A percentile compares a stretch with the other conserved stretches of the same genome.
Evolutionary conservation across 164 flowering plant genomes (phyloP).

Genomic region (Vitis amurensis): DNA sequence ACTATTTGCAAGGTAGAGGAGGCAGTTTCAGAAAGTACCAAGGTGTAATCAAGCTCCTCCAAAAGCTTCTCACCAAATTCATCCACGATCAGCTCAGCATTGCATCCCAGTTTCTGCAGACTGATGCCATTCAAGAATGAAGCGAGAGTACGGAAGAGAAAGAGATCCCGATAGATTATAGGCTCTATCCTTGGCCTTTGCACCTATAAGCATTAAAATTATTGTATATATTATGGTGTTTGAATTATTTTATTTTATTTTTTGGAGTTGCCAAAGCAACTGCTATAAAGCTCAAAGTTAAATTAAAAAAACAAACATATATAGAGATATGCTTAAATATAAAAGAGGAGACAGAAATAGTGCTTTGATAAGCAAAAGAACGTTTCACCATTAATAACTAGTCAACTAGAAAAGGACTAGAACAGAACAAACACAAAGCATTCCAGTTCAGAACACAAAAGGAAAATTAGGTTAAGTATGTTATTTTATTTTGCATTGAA

Average conservation of each 20-base stretch:
- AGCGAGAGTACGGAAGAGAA: slow-evolving; percentile 91
- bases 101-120: slow-evolving; percentile 93
- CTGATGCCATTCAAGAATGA: slow-evolving; percentile 96
- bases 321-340: too few relatives aligned
- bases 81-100: slow-evolving; percentile 98
- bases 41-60: slow-evolving; percentile 97
- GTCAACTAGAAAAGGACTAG: too few relatives aligned
- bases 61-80: slow-evolving; percentile 98
- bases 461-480: too few relatives aligned
- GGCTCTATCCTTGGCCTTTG: slow-evolving; percentile 96
- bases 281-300: neutral
- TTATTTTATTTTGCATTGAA: too few relatives aligned
- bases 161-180: slow-evolving; percentile 91
- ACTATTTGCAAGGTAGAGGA: neutral
- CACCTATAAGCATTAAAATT: slow-evolving; percentile 49
- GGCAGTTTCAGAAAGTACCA: slow-evolving; percentile 53
- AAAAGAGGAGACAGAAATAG: too few relatives aligned
- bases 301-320: too few relatives aligned
- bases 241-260: too few relatives aligned
- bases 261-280: neutral
- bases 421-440: too few relatives aligned
- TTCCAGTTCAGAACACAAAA: too few relatives aligned
- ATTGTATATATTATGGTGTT: too few relatives aligned
- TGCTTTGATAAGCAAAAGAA: too few relatives aligned
- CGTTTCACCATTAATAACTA: too few relatives aligned